Percentiles rank a stretch among this genome's conserved stretches.
Conservation (phyloP, 352 stramenopile genomes). For the Globisporangium nunn region DNA sequence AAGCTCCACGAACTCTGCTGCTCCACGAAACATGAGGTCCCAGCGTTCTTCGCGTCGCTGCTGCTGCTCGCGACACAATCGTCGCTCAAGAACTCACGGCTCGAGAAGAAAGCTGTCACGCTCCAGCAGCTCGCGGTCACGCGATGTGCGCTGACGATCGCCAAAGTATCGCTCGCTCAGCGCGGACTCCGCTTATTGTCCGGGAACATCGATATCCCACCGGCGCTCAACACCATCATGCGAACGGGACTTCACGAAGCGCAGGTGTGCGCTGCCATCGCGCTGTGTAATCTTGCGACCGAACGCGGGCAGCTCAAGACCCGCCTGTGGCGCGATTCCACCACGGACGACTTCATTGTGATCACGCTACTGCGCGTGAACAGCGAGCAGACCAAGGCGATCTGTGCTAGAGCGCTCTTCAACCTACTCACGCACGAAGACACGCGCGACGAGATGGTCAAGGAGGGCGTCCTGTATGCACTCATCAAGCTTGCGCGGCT, state of each 20-base stretch:
- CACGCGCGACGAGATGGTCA: conserved; percentile 59
- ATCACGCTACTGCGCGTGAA: conserved; percentile 83
- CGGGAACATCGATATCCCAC: conserved; percentile 39
- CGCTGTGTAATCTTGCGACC: conserved; percentile 80
- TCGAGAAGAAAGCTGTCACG: conserved; percentile 31
- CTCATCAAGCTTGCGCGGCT: conserved; percentile 80
- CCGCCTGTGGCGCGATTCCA: conserved; percentile 54
- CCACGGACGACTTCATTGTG: conserved; percentile 83
- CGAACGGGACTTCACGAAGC: conserved; percentile 75
- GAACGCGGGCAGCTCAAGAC: conserved; percentile 29
- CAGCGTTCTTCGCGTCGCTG: conserved; percentile 50
- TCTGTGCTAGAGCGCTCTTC: conserved; percentile 80
- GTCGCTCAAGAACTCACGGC: conserved; percentile 43
- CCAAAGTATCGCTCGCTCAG: conserved; percentile 38
- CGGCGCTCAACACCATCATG: conserved; percentile 79
- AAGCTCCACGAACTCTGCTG: conserved; percentile 55
- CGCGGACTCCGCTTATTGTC: conserved; percentile 43
- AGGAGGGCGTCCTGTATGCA: conserved; percentile 75
- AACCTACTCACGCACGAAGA: conserved; percentile 81
- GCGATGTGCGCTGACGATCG: conserved; percentile 57
- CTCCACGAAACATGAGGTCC: conserved; percentile 23
- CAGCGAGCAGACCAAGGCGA: conserved; percentile 72
- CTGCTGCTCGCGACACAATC: conserved; percentile 54
- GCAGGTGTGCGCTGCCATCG: conserved; percentile 77
- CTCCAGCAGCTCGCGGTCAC: conserved; percentile 53